Percentiles rank a stretch among this genome's conserved stretches.
These are phyloP conservation scores for Fusarium abutilonis DNA, from an alignment of 2,329 filamentous ascomycete genomes.

Conservation along the genomic window DNA sequence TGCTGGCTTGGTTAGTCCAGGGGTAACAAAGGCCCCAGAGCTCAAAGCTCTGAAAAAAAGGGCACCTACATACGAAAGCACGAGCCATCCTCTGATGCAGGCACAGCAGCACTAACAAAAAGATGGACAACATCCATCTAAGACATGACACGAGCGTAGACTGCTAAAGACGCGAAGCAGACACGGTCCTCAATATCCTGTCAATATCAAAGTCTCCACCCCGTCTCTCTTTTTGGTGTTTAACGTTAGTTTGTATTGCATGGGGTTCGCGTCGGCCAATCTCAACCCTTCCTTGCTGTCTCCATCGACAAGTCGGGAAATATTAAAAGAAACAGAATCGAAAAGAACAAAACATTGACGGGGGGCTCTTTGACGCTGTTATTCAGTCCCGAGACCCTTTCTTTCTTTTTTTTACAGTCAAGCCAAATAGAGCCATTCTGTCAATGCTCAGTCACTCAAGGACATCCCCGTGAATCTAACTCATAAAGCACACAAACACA, in stretches of 20 bases:
- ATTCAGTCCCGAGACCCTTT: not conserved
- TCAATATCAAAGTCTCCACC: slow-evolving; percentile 5
- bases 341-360: slow-evolving; percentile 14
- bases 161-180: not conserved
- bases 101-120: slow-evolving; percentile 32
- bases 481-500: not conserved
- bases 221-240: not conserved
- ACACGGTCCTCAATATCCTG: slow-evolving; percentile 4
- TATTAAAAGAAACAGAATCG: slow-evolving; percentile 5
- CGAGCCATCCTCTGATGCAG: slow-evolving; percentile 43
- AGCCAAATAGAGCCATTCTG: not conserved
- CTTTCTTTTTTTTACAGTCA: not conserved
- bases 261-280: slow-evolving; percentile 20
- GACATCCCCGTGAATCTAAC: not conserved
- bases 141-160: slow-evolving; percentile 10
- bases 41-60: slow-evolving; percentile 7
- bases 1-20: slow-evolving; percentile 30
- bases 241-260: slow-evolving; percentile 11
- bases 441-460: not conserved
- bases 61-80: slow-evolving; percentile 41
- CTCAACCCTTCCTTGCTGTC: not conserved
- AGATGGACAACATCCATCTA: slow-evolving; percentile 1
- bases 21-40: slow-evolving; percentile 16
- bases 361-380: not conserved
- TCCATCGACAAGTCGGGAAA: slow-evolving; percentile 16